phyloP scores from a whole-genome alignment of 139 green algal species.

The Astrephomene gubernaculifera region DNA sequence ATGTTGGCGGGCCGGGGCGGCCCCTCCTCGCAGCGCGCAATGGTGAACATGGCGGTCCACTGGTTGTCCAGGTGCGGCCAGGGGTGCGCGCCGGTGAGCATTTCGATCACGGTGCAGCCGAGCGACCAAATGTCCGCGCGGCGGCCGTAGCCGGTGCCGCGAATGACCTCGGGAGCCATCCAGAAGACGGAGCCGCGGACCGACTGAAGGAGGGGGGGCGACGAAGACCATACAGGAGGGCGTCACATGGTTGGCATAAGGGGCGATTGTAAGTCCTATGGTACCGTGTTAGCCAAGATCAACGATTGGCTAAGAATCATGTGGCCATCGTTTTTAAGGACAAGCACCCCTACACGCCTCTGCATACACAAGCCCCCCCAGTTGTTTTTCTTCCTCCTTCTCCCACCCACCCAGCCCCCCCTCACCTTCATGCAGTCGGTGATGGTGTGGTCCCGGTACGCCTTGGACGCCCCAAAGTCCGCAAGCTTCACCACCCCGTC shows the following conservation, averaged over 20 bases:
- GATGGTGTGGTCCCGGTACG: constrained; percentile 57
- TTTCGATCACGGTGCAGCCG: constrained; percentile 97
- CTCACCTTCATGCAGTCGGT: constrained; percentile 60
- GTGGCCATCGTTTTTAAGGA: no score
- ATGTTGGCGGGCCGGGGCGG: constrained; percentile 82
- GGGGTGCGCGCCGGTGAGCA: constrained; percentile 89
- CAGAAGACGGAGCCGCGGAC: constrained; percentile 95
- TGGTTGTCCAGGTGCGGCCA: constrained; percentile 68
- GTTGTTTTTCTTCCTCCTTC: no score
- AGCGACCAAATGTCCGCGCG: constrained; percentile 97
- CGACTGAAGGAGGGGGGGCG: constrained; percentile 52
- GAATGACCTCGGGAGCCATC: constrained; percentile 94
- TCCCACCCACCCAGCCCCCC: neutral
- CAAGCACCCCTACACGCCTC: no score
- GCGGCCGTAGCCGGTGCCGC: constrained; percentile 61
- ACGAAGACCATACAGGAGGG: no score
- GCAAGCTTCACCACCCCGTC: constrained; percentile 94
- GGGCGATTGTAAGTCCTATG: no score
- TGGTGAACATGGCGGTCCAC: constrained; percentile 88
- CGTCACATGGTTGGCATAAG: no score
- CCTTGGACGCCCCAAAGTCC: constrained; percentile 92
- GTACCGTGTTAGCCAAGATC: no score
- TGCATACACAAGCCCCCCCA: no score
- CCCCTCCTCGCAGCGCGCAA: constrained; percentile 76
- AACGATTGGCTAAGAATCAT: no score